phyloP scores from a whole-genome alignment of 164 flowering plant genomes.

The Dillenia turbinata region DNA sequence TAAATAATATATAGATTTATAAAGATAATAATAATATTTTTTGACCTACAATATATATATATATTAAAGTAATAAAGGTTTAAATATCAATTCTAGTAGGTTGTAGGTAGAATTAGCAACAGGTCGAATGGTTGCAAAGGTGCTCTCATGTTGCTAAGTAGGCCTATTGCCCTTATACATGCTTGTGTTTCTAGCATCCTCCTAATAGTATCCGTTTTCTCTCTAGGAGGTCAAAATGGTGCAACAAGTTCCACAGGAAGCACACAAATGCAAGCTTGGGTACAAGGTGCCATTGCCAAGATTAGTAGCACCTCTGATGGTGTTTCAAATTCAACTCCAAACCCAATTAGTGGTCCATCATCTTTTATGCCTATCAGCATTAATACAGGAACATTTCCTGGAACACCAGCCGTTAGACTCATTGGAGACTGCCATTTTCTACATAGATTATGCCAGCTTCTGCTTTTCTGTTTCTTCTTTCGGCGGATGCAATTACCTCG shows the following conservation, averaged over 20 bases:
- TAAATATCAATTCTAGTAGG: too few relatives aligned
- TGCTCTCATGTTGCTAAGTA: too few relatives aligned
- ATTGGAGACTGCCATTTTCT: conserved; percentile 99
- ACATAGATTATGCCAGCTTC: conserved; percentile 88
- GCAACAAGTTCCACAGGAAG: conserved; percentile 79
- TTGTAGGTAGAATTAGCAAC: too few relatives aligned
- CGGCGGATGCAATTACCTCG: conserved; percentile 77
- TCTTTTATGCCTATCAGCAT: conserved; percentile 92
- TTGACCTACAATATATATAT: too few relatives aligned
- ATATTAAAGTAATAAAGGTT: too few relatives aligned
- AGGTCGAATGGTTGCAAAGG: too few relatives aligned
- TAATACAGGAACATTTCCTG: conserved; percentile 99
- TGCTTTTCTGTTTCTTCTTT: conserved; percentile 93
- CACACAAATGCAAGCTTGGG: conserved; percentile 98
- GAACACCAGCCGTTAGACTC: conserved; percentile 98
- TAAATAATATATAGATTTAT: too few relatives aligned
- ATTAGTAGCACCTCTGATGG: conserved; percentile 91
- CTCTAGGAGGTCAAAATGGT: conserved; percentile 78
- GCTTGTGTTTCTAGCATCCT: too few relatives aligned
- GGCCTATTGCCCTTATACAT: too few relatives aligned
- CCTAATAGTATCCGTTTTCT: neutral
- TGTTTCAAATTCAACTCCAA: conserved; percentile 65
- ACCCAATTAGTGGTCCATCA: conserved; percentile 80
- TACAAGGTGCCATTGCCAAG: conserved; percentile 99
- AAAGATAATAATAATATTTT: too few relatives aligned